Percentiles rank a stretch among this genome's conserved stretches.
phyloP scores from a whole-genome alignment of 148 eudicot genomes.

The Drosera capensis region DNA sequence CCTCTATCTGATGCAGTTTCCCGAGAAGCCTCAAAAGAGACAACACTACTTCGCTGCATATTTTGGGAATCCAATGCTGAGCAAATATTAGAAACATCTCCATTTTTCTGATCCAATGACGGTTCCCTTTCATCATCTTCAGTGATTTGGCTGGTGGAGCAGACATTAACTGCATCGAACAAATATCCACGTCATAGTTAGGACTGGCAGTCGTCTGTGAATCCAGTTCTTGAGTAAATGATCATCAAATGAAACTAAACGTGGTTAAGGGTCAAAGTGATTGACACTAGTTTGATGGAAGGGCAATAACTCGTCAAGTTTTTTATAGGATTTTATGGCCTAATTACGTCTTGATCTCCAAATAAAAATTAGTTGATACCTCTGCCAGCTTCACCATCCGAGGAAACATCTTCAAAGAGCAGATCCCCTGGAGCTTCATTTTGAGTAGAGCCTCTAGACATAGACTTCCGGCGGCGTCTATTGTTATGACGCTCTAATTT shows the following conservation, averaged over 20 bases:
- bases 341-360: too few relatives aligned
- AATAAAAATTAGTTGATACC: conserved; percentile 21
- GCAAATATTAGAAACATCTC: conserved; percentile 32
- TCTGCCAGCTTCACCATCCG: conserved; percentile 53
- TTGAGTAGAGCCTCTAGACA: conserved; percentile 25
- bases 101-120: conserved; percentile 33
- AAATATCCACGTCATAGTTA: conserved; percentile 7
- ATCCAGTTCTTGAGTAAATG: not conserved
- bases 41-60: conserved; percentile 36
- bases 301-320: too few relatives aligned
- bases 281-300: too few relatives aligned
- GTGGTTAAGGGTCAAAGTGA: too few relatives aligned
- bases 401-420: conserved; percentile 38
- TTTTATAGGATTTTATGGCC: too few relatives aligned
- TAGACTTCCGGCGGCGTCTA: conserved; percentile 75
- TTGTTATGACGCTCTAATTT: conserved; percentile 91
- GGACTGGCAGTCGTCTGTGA: not conserved
- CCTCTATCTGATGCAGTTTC: conserved; percentile 33
- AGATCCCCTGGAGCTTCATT: conserved; percentile 32
- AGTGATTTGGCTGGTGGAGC: conserved; percentile 32
- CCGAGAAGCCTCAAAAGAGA: conserved; percentile 31
- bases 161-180: conserved; percentile 23
- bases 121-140: conserved; percentile 14
- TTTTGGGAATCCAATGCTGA: conserved; percentile 42
- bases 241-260: not conserved